Evolutionary conservation across 345 rosid species (phyloP).

Genomic region (Viola odorata): DNA sequence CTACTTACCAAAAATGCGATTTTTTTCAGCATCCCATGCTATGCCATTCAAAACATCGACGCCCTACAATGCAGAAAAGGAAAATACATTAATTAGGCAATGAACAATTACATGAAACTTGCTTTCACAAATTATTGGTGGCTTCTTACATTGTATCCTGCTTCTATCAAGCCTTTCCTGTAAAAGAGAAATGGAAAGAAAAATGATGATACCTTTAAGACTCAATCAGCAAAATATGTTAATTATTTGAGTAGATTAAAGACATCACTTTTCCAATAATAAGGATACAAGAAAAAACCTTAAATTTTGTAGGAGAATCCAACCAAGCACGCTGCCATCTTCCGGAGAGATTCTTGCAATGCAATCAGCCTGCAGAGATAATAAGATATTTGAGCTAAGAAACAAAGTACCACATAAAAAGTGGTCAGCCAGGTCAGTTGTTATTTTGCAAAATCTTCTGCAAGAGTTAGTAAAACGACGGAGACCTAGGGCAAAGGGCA

Average conservation of each 20-base stretch:
- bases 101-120: background rate
- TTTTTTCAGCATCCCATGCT: slow-evolving; percentile 71
- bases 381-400: slow-evolving; percentile 6
- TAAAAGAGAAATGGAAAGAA: slow-evolving; percentile 4
- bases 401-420: too few species aligned
- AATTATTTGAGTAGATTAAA: background rate
- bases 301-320: slow-evolving; percentile 73
- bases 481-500: too few species aligned
- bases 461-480: too few species aligned
- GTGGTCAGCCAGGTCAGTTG: too few species aligned
- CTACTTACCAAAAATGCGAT: slow-evolving; percentile 66
- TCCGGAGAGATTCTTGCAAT: slow-evolving; percentile 78
- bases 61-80: slow-evolving; percentile 29
- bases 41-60: slow-evolving; percentile 94
- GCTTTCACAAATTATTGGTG: background rate
- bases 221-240: background rate
- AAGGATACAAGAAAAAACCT: slow-evolving; percentile 37
- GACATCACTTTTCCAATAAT: background rate
- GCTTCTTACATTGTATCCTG: slow-evolving; percentile 56
- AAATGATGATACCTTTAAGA: background rate
- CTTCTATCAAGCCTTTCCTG: slow-evolving; percentile 55
- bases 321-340: slow-evolving; percentile 63
- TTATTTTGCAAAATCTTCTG: too few species aligned
- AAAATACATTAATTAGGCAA: slow-evolving; percentile 7
- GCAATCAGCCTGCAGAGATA: slow-evolving; percentile 66